Percentiles rank a stretch among this genome's conserved stretches.
Evolutionary conservation across 495 filamentous ascomycete species (phyloP).

Genomic region (Cercophora scortea): DNA sequence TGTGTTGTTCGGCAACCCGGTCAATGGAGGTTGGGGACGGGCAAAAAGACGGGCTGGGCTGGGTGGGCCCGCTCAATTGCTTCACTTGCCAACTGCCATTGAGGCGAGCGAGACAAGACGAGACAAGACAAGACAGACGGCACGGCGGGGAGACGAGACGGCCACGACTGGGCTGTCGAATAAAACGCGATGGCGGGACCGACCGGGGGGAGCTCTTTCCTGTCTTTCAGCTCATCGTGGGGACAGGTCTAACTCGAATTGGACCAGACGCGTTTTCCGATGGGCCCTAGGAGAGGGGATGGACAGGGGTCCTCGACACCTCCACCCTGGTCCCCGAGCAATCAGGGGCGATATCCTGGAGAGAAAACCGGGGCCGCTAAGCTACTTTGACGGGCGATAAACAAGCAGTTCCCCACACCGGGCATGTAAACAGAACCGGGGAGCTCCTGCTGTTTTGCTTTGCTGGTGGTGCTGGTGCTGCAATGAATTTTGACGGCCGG

Average conservation of each 20-base stretch:
- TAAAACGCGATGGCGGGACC: conserved; percentile 3
- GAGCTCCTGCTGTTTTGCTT: conserved; percentile 9
- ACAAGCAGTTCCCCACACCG: conserved; percentile 23
- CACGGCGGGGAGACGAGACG: too few species aligned
- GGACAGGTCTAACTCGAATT: conserved; percentile 19
- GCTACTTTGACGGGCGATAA: conserved; percentile 23
- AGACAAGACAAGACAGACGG: too few species aligned
- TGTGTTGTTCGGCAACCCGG: too few species aligned
- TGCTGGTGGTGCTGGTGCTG: too few species aligned
- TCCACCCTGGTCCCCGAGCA: conserved; percentile 9
- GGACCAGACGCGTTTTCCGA: conserved; percentile 15
- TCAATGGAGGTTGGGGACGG: too few species aligned
- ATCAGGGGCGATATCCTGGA: conserved; percentile 11
- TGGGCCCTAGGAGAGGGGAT: conserved; percentile 6
- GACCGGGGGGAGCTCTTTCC: too few species aligned
- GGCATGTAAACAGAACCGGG: conserved; percentile 22
- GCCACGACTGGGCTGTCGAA: background rate
- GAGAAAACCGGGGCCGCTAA: conserved; percentile 16
- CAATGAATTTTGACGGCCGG: background rate
- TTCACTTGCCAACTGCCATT: too few species aligned
- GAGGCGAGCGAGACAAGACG: too few species aligned
- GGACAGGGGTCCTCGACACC: conserved; percentile 12
- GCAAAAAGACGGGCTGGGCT: too few species aligned
- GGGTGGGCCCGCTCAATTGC: too few species aligned
- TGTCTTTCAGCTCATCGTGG: conserved; percentile 22